Evolutionary conservation across 768 basidiomycete species (phyloP), one percentile per base, ranked within the genome.

Genomic region (Amanita jacksonii): DNA sequence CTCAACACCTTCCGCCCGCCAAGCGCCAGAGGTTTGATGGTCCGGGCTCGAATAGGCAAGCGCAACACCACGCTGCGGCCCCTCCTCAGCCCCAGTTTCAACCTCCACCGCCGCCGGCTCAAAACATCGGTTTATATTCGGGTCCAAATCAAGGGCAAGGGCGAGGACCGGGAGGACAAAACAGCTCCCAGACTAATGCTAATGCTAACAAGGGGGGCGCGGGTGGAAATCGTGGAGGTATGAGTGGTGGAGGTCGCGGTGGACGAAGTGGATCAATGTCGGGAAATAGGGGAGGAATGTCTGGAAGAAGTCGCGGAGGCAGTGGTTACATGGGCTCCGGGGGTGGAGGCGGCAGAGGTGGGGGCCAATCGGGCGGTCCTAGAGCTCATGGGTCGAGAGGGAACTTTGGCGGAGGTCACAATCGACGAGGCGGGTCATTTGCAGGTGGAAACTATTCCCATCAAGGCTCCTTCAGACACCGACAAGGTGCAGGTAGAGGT

Each of bases 1-100:
- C 82, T 27, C 85, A 85, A 53, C 83, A 88, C 55, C 68, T 81
- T n/a, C 92, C 92, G 7, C 91, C 92, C 2, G 90, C 90, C 1
- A 96, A 96, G 61, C 71, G 92, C 42, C 89, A 82, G 52, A 76
- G 90, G 33, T 92, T 92, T 56, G 92, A 94, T 57, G 81, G 80
- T 4, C 85, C 85, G 1, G 74, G 65, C 49, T 65, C 70, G 34
- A 69, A 66, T 51, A 68, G 72, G 52, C 74, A 70, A 49, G 60
- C 62, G 38, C 74, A 72, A 22, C 73, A 68, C 10, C 70, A 43
- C 27, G 43, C 69, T 12, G 67, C 66, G 15, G 69, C 67, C n/a
- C 73, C 74, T 4, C 73, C 72, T 30, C 84, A 72, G 51, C 79
- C 81, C 3, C 83, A 81, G 49, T 84, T 84, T 51, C 77, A 78